A percentile compares a stretch with the other conserved stretches of the same genome.
Evolutionary conservation across 129 eudicot genomes (phyloP).

Genomic region (Arctium lappa): DNA sequence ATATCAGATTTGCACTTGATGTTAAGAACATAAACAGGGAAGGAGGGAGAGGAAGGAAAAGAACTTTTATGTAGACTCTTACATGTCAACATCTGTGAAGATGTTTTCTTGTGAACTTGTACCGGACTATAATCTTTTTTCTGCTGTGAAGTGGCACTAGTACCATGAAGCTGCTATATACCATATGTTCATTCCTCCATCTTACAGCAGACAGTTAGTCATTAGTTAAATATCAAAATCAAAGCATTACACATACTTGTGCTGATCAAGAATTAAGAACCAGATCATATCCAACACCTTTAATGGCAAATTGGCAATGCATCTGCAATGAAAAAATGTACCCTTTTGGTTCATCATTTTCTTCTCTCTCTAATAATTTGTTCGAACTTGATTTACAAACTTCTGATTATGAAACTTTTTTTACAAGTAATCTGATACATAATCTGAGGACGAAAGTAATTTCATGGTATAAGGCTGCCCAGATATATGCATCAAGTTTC

Average conservation of each 20-base stretch:
- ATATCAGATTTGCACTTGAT: background rate
- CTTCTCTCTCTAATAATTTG: conserved; percentile 7
- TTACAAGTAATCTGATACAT: conserved; percentile 32
- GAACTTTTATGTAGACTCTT: background rate
- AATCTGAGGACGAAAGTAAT: conserved; percentile 9
- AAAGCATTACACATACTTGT: background rate
- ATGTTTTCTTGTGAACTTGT: background rate
- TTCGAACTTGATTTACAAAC: conserved; percentile 32
- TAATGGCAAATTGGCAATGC: conserved; percentile 5
- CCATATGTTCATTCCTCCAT: background rate
- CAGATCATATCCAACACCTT: conserved; percentile 5
- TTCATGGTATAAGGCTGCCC: conserved; percentile 12
- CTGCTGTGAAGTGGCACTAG: background rate
- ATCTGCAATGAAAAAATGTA: conserved; percentile 19
- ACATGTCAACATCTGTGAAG: background rate
- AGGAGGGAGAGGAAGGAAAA: background rate
- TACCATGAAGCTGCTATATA: background rate
- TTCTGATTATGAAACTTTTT: conserved; percentile 18
- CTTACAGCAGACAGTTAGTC: background rate
- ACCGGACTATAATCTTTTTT: background rate
- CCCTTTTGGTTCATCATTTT: conserved; percentile 16
- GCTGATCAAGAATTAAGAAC: background rate
- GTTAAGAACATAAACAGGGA: background rate
- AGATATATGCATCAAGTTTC: conserved; percentile 15
- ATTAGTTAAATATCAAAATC: background rate